These are phyloP conservation scores for Arthrocladium fulminans DNA, from an alignment of 2,329 filamentous ascomycete genomes.

Conservation along the genomic window DNA sequence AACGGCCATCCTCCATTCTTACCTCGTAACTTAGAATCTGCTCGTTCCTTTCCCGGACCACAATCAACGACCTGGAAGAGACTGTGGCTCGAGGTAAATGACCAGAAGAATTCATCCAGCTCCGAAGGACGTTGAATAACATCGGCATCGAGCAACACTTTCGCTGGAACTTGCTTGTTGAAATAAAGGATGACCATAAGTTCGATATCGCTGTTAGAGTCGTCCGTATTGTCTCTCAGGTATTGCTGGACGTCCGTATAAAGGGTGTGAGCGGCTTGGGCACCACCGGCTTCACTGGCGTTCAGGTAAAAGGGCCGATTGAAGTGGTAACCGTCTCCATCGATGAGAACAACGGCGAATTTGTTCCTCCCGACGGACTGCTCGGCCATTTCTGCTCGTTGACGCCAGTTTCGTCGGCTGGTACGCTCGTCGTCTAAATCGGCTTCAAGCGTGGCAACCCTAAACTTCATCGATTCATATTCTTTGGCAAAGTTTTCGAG, in stretches of 20 bases:
- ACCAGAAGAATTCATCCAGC: slow-evolving; percentile 18
- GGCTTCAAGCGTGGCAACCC: slow-evolving; percentile 10
- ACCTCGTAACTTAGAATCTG: slow-evolving; percentile 53
- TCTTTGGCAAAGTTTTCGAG: slow-evolving; percentile 13
- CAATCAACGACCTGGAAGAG: slow-evolving; percentile 56
- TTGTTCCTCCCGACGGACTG: slow-evolving; percentile 36
- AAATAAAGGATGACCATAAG: slow-evolving; percentile 50
- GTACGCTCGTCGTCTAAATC: slow-evolving; percentile 28
- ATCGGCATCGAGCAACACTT: slow-evolving; percentile 40
- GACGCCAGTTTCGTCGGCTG: slow-evolving; percentile 15
- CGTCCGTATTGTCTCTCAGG: slow-evolving; percentile 2
- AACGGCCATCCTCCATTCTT: slow-evolving; percentile 6
- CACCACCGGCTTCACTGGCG: slow-evolving; percentile 43
- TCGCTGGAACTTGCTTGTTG: slow-evolving; percentile 47
- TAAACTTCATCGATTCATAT: slow-evolving; percentile 11
- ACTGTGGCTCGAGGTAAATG: slow-evolving; percentile 32
- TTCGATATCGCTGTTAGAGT: slow-evolving; percentile 31
- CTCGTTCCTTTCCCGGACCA: slow-evolving; percentile 51
- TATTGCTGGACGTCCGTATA: slow-evolving; percentile 16
- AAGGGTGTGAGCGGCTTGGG: slow-evolving; percentile 29
- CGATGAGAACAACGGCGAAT: slow-evolving; percentile 53
- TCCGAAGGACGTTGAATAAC: slow-evolving; percentile 25
- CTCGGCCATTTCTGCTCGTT: slow-evolving; percentile 15
- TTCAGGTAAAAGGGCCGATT: slow-evolving; percentile 41
- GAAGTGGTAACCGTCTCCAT: slow-evolving; percentile 54